Evolutionary conservation across 2,329 filamentous ascomycete species (phyloP).

Genomic region (Hirsutella minnesotensis): DNA sequence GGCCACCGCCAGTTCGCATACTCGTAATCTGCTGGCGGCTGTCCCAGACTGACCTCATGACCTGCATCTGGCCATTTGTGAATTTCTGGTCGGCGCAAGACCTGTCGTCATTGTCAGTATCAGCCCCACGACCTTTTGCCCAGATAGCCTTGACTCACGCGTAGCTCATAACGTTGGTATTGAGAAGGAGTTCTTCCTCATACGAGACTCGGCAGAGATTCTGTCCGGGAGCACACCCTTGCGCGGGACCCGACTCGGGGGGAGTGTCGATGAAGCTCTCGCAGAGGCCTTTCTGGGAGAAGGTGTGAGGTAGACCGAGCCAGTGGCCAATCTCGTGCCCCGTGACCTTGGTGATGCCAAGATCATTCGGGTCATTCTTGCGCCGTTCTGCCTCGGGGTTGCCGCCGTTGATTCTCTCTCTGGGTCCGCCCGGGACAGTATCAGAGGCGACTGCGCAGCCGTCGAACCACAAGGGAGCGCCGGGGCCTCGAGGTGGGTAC

Average conservation of each 20-base stretch:
- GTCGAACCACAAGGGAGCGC: slow-evolving; percentile 22
- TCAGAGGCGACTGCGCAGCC: slow-evolving; percentile 26
- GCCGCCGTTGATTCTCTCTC: slow-evolving; percentile 16
- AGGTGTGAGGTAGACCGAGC: slow-evolving; percentile 36
- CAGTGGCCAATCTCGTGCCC: slow-evolving; percentile 36
- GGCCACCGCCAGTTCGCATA: too few relatives aligned
- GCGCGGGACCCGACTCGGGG: slow-evolving; percentile 17
- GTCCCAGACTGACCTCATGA: too few relatives aligned
- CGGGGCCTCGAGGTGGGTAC: slow-evolving; percentile 10
- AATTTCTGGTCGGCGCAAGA: too few relatives aligned
- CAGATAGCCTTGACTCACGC: neutral
- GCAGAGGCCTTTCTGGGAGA: slow-evolving; percentile 25
- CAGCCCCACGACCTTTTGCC: too few relatives aligned
- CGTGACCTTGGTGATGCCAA: slow-evolving; percentile 2
- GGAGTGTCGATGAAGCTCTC: slow-evolving; percentile 26
- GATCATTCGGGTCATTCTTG: neutral
- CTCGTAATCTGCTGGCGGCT: too few relatives aligned
- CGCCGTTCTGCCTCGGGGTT: neutral
- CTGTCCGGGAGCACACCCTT: slow-evolving; percentile 24
- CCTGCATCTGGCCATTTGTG: too few relatives aligned
- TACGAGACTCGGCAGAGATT: slow-evolving; percentile 17
- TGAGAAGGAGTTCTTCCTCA: neutral
- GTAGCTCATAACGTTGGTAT: neutral
- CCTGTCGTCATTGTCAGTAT: too few relatives aligned
- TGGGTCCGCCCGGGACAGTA: slow-evolving; percentile 26